Conservation (phyloP, 768 basidiomycete species). For the Boletus reticuloceps region DNA sequence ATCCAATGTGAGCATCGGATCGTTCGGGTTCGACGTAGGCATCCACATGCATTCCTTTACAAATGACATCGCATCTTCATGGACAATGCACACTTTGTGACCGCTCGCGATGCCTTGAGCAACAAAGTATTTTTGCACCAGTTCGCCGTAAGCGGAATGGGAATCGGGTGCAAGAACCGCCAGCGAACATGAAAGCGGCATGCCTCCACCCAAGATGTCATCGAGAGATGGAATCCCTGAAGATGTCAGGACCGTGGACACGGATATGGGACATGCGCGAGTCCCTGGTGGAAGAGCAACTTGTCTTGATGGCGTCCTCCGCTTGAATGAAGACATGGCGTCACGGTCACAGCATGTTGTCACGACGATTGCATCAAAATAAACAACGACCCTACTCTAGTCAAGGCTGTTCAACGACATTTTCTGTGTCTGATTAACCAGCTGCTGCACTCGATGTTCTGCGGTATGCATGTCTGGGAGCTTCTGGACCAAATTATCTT, state of each 20-base stretch:
- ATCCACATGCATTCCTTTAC: slow-evolving; percentile 82
- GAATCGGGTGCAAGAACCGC: slow-evolving; percentile 79
- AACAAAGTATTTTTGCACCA: slow-evolving; percentile 85
- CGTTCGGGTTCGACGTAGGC: slow-evolving; percentile 28
- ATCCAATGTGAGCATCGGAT: slow-evolving; percentile 24
- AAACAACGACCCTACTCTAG: slow-evolving; percentile 3
- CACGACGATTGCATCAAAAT: neutral
- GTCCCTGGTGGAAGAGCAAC: slow-evolving; percentile 48
- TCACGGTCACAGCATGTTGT: slow-evolving; percentile 15
- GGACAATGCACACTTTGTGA: slow-evolving; percentile 69
- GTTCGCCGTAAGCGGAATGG: slow-evolving; percentile 81
- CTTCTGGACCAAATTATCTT: neutral
- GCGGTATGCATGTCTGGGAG: neutral
- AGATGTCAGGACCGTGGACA: slow-evolving; percentile 60
- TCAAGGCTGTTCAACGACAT: slow-evolving; percentile 30
- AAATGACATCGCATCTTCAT: slow-evolving; percentile 54
- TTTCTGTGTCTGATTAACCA: slow-evolving; percentile 12
- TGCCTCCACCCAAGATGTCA: slow-evolving; percentile 89
- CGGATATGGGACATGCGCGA: slow-evolving; percentile 54
- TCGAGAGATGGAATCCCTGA: slow-evolving; percentile 93
- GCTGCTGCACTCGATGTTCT: slow-evolving; percentile 6
- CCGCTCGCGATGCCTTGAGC: slow-evolving; percentile 79
- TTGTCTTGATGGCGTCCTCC: slow-evolving; percentile 50
- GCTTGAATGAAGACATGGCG: slow-evolving; percentile 79
- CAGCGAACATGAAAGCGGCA: slow-evolving; percentile 77